These are phyloP conservation scores for Rhodotorula diobovata DNA, from an alignment of 768 basidiomycete species.

Conservation along the genomic window DNA sequence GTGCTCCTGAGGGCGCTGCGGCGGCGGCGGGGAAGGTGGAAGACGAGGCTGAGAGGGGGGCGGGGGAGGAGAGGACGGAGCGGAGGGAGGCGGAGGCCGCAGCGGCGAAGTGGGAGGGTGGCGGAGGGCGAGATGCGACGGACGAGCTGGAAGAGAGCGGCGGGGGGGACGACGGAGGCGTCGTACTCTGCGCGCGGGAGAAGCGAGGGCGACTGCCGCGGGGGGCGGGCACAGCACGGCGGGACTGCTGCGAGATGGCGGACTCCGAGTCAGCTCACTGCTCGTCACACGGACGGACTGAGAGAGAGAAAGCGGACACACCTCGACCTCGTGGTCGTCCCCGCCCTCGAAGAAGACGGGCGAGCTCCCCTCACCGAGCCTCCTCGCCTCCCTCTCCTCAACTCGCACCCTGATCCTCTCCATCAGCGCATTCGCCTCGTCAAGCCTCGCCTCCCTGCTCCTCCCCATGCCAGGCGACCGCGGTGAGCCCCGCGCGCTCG, in stretches of 20 bases:
- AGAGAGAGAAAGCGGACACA: not conserved
- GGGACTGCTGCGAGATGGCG: no score
- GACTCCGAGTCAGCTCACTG: no score
- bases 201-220: not conserved
- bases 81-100: conserved; percentile 33
- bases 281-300: no score
- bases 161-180: not conserved
- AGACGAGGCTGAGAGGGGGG: not conserved
- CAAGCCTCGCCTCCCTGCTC: not conserved
- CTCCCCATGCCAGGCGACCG: not conserved
- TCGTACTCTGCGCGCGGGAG: not conserved
- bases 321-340: not conserved
- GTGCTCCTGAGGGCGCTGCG: no score
- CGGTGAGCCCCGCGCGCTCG: not conserved
- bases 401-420: conserved; percentile 21
- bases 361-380: not conserved
- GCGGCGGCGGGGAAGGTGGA: not conserved
- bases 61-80: conserved; percentile 14
- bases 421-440: conserved; percentile 24
- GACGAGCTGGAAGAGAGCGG: conserved; percentile 1
- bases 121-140: conserved; percentile 4
- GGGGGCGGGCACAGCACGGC: no score
- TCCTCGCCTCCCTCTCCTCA: conserved; percentile 15
- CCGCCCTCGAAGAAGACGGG: no score
- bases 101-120: conserved; percentile 18